Evolutionary conservation across 768 basidiomycete genomes (phyloP), one percentile per base, ranked within the genome.

Genomic region (Tricholoma hemisulphureum): DNA sequence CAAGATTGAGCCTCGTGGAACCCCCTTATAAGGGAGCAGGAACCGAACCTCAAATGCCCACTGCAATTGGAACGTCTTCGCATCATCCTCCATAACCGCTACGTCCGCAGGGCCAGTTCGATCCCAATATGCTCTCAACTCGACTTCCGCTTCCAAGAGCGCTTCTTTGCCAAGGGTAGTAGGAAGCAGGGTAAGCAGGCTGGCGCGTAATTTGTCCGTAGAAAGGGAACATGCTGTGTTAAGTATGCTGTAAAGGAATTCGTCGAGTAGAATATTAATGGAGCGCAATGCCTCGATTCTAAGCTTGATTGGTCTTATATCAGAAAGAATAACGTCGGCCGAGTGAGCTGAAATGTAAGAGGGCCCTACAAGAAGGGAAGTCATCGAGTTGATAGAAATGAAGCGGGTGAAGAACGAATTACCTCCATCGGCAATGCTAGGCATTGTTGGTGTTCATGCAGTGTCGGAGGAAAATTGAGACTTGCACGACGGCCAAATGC

Each of bases 141-240:
- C 95, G 41, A 98, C 80, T 68, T 98, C 95, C 0, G 95, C 95
- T 73, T 98, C 95, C 50, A 95, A 77, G 16, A 96, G 77, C 2
- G 94, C 94, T 68, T 95, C 91, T 74, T 97, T 93, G 49, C 94
- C 95, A 45, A 97, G 80, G 51, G 85, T 80, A 5, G 89, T 92
- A 7, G 92, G 89, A 26, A 94, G 75, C 37, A 90, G 77, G 66
- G 80, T 86, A 58, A 90, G 79, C 35, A 94, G 73, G 57, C 86
- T 86, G 2, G 83, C 78, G 63, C 90, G 86, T 56, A 95, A 79
- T 59, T 83, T 84, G 58, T 92, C 84, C 6, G 91, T 90, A 23
- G 83, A 75, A 45, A 95, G 76, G 29, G 91, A 88, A 61, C 83
- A 78, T 6, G 91, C 79, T 20, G 80, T 78, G 58, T 74, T 77